Percentiles rank a stretch among this genome's conserved stretches.
Conservation (phyloP, 202 grass and related monocot species). For the Panicum hallii region DNA sequence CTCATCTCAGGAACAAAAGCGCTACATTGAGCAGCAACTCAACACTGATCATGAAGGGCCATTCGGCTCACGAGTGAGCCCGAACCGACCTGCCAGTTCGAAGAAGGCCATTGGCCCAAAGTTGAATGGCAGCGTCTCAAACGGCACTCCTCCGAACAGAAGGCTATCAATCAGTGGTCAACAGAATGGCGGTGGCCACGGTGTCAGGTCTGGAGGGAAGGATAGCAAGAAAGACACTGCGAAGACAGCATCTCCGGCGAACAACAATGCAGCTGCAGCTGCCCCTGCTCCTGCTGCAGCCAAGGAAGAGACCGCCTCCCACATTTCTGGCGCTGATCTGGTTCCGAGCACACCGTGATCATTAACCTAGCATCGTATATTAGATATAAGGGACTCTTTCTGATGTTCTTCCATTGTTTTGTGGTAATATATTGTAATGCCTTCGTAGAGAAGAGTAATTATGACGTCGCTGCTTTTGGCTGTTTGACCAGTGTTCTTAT, state of each 20-base stretch:
- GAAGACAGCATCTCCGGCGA: constrained; percentile 36
- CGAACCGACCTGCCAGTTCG: constrained; percentile 65
- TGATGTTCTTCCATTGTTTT: constrained; percentile 48
- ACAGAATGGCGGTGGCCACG: constrained; percentile 55
- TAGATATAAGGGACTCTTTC: constrained; percentile 51
- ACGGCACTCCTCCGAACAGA: constrained; percentile 71
- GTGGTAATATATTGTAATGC: constrained; percentile 55
- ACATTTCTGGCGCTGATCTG: constrained; percentile 52
- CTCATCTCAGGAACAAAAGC: constrained; percentile 82
- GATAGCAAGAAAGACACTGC: constrained; percentile 65
- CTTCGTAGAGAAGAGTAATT: constrained; percentile 57
- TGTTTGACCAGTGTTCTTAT: constrained; percentile 37
- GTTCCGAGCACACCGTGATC: constrained; percentile 74
- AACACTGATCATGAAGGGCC: constrained; percentile 68
- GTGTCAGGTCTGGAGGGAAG: constrained; percentile 64
- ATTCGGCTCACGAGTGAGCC: constrained; percentile 68
- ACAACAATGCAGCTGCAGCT: constrained; percentile 14
- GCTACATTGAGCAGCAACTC: constrained; percentile 61
- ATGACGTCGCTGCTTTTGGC: constrained; percentile 26
- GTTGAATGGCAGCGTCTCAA: constrained; percentile 64
- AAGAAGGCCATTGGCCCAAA: constrained; percentile 74
- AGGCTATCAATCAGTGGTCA: constrained; percentile 74
- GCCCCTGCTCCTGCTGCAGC: not conserved
- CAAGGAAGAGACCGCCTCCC: constrained; percentile 60
- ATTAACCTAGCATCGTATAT: constrained; percentile 55